These are phyloP conservation scores for Mycena metata DNA, from an alignment of 768 basidiomycete species.

Conservation along the genomic window DNA sequence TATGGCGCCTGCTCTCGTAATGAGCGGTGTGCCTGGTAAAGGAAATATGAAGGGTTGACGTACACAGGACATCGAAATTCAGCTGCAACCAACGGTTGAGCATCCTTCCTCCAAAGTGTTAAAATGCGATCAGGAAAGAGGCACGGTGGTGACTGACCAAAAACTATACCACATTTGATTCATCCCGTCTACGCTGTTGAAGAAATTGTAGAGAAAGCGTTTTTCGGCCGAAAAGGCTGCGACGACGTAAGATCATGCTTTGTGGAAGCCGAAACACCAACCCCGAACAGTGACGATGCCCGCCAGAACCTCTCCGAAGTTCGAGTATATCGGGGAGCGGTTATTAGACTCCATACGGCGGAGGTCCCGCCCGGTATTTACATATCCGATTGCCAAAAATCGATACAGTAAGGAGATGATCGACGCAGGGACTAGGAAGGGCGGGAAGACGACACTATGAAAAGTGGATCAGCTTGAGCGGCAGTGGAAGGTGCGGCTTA, in stretches of 20 bases:
- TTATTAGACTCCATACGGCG: constrained; percentile 25
- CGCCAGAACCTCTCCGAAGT: constrained; percentile 85
- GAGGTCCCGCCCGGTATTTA: constrained; percentile 14
- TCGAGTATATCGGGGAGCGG: constrained; percentile 76
- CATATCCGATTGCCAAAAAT: constrained; percentile 1
- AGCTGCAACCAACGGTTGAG: constrained; percentile 88
- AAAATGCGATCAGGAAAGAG: neutral
- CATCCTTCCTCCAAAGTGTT: constrained; percentile 65
- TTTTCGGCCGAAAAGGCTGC: constrained; percentile 81
- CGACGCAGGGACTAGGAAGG: neutral
- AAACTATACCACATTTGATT: neutral
- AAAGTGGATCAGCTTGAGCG: no score
- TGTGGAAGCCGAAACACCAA: no score
- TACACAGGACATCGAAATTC: constrained; percentile 77
- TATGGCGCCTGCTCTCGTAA: no score
- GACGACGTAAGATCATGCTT: no score
- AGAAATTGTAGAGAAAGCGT: constrained; percentile 81
- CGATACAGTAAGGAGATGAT: neutral
- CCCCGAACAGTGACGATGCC: constrained; percentile 84
- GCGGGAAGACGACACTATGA: constrained; percentile 10
- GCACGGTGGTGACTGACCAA: no score
- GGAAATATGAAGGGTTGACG: no score
- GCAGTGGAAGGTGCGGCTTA: neutral
- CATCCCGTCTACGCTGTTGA: constrained; percentile 73
- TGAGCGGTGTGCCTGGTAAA: no score